phyloP scores from a whole-genome alignment of 2,329 filamentous ascomycete species.

The Zymoseptoria pseudotritici region DNA sequence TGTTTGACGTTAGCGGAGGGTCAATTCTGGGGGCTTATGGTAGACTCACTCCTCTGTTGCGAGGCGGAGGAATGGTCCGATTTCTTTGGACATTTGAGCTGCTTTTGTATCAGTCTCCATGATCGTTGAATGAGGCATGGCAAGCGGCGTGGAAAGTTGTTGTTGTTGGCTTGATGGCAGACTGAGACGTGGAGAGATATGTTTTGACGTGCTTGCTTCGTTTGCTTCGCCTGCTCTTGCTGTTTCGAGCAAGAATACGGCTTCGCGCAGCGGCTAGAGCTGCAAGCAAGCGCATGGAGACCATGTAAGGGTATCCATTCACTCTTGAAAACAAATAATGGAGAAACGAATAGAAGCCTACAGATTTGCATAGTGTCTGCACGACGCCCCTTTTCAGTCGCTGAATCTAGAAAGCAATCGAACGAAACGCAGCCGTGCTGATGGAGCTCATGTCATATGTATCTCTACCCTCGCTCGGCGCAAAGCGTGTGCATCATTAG shows the following conservation, averaged over 20 bases:
- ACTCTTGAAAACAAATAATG: too few relatives aligned
- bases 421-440: not conserved
- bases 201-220: not conserved
- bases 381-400: not conserved
- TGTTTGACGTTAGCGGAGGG: not conserved
- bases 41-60: not conserved
- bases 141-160: too few relatives aligned
- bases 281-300: not conserved
- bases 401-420: not conserved
- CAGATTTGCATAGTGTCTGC: too few relatives aligned
- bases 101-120: not conserved
- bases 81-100: not conserved
- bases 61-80: not conserved
- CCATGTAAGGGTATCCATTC: too few relatives aligned
- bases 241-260: not conserved
- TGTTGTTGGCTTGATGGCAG: too few relatives aligned
- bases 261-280: not conserved
- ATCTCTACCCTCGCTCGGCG: too few relatives aligned
- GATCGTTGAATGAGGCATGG: not conserved
- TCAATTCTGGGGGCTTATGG: too few relatives aligned
- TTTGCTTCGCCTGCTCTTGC: not conserved
- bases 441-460: not conserved
- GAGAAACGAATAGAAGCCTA: too few relatives aligned
- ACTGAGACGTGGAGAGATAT: not conserved
- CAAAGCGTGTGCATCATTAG: not conserved